phyloP scores from a whole-genome alignment of 495 filamentous ascomycete genomes.

The Aspergillus sclerotiicarbonarius region DNA sequence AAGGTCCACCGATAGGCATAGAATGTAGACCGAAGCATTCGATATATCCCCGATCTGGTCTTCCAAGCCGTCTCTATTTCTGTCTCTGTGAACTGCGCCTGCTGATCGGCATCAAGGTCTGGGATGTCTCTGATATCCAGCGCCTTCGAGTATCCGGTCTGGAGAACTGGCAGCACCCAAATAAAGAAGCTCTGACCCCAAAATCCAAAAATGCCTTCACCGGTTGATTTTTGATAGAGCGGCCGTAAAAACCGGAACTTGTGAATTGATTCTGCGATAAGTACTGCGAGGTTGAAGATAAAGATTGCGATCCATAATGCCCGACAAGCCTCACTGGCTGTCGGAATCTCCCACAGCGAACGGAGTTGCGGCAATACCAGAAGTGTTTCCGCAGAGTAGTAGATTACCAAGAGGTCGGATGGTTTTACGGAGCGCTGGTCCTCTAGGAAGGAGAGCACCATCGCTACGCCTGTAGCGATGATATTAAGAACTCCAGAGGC shows the following conservation, averaged over 20 bases:
- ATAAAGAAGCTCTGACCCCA: slow-evolving; percentile 31
- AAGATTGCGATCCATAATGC: slow-evolving; percentile 17
- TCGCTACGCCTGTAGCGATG: slow-evolving; percentile 13
- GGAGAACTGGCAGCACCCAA: slow-evolving; percentile 32
- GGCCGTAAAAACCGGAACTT: slow-evolving; percentile 22
- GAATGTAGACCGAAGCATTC: background rate
- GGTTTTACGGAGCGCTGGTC: slow-evolving; percentile 34
- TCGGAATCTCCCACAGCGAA: slow-evolving; percentile 23
- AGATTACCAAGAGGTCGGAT: slow-evolving; percentile 32
- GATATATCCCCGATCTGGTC: background rate
- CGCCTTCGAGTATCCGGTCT: slow-evolving; percentile 24
- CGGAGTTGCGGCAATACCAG: slow-evolving; percentile 27
- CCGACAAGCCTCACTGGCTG: slow-evolving; percentile 3
- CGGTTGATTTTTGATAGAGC: slow-evolving; percentile 16
- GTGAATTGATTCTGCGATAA: slow-evolving; percentile 25
- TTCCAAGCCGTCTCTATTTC: background rate
- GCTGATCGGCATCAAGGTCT: background rate
- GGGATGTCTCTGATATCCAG: slow-evolving; percentile 29
- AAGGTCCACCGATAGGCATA: background rate
- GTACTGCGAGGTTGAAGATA: slow-evolving; percentile 15
- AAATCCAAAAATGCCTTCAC: slow-evolving; percentile 25
- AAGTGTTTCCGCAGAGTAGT: slow-evolving; percentile 24
- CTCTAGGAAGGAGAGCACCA: slow-evolving; percentile 27
- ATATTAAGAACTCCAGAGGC: slow-evolving; percentile 19
- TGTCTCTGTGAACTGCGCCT: background rate